Evolutionary conservation across 2,329 filamentous ascomycete species (phyloP).

Genomic region (Apiospora pterosperma): DNA sequence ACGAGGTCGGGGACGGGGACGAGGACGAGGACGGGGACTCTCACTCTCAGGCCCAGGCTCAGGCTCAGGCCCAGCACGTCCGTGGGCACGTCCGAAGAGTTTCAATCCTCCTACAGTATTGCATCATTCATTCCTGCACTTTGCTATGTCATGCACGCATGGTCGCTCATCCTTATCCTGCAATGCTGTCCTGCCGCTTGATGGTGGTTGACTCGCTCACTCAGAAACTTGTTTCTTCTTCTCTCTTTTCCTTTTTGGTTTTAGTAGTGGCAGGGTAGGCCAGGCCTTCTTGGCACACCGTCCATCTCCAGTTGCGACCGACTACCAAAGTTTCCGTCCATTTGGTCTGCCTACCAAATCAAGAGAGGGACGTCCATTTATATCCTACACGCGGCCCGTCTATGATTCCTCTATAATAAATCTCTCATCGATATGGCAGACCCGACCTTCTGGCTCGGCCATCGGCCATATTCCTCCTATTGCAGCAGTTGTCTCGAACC

Average conservation of each 20-base stretch:
- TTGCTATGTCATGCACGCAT: background rate
- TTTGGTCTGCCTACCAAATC: background rate
- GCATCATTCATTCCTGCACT: background rate
- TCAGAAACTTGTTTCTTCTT: background rate
- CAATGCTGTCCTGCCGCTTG: no score
- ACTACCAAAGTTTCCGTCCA: background rate
- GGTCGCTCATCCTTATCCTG: no score
- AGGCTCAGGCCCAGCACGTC: no score
- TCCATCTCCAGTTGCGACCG: background rate
- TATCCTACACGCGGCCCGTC: no score
- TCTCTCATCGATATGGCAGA: background rate
- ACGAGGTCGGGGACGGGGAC: no score
- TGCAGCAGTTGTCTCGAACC: background rate
- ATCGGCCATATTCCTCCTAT: background rate
- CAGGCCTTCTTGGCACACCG: background rate
- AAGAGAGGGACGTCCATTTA: background rate
- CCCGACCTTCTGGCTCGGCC: background rate
- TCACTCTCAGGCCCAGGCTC: no score
- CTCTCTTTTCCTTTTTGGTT: background rate
- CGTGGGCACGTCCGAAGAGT: background rate
- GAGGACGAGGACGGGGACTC: no score
- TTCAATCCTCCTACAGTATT: background rate
- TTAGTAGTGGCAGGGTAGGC: background rate
- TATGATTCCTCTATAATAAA: background rate
- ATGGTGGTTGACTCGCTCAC: no score